Evolutionary conservation across 1,284 basidiomycete species (phyloP).

Genomic region (Leccinum laetum): DNA sequence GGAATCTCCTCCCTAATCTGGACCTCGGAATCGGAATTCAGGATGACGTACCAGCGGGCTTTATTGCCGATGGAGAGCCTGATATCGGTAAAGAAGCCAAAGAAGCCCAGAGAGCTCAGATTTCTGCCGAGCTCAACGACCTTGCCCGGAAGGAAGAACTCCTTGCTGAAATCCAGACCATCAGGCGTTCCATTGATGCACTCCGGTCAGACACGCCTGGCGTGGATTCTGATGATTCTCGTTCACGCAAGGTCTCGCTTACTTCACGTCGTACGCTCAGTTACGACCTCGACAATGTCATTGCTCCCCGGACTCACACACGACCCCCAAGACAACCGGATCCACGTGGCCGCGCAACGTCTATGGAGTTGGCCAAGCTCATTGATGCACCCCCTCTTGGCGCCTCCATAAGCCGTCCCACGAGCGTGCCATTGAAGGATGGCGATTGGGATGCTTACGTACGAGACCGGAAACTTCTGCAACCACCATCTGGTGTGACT

Average conservation of each 20-base stretch:
- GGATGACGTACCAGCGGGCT: slow-evolving; percentile 67
- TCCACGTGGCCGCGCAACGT: slow-evolving; percentile 64
- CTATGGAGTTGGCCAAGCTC: slow-evolving; percentile 62
- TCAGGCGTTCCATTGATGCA: slow-evolving; percentile 74
- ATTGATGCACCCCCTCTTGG: slow-evolving; percentile 43
- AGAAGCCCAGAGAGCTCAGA: slow-evolving; percentile 38
- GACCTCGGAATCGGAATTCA: slow-evolving; percentile 75
- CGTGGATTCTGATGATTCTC: slow-evolving; percentile 49
- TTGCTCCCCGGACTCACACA: slow-evolving; percentile 50
- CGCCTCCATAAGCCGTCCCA: slow-evolving; percentile 62
- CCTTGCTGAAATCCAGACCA: slow-evolving; percentile 72
- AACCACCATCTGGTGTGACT: slow-evolving; percentile 77
- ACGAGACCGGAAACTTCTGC: slow-evolving; percentile 75
- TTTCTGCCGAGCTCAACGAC: slow-evolving; percentile 52
- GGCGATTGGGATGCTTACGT: slow-evolving; percentile 79
- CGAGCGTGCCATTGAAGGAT: slow-evolving; percentile 67
- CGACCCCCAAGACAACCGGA: slow-evolving; percentile 67
- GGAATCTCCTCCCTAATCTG: slow-evolving; percentile 63
- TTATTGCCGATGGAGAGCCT: slow-evolving; percentile 46
- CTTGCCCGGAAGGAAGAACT: slow-evolving; percentile 68
- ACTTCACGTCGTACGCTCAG: slow-evolving; percentile 67
- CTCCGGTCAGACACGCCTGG: slow-evolving; percentile 67
- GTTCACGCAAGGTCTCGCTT: slow-evolving; percentile 67
- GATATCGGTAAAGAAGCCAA: slow-evolving; percentile 35
- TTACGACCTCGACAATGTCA: slow-evolving; percentile 54